Evolutionary conservation across 1,284 basidiomycete genomes (phyloP), one percentile per base, ranked within the genome.

Genomic region (Mixia osmundae): DNA sequence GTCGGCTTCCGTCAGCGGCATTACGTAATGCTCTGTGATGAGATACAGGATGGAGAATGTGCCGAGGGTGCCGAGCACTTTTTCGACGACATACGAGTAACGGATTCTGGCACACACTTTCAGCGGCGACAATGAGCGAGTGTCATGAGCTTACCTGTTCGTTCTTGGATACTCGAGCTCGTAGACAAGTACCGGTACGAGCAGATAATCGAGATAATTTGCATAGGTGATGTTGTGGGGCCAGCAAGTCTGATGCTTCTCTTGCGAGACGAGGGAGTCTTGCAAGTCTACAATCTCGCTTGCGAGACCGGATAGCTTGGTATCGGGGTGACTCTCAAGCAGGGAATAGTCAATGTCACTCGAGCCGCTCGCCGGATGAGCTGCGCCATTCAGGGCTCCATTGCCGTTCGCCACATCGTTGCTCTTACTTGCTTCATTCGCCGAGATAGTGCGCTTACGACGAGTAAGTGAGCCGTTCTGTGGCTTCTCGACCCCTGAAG

Each of bases 141-240:
- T 5, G 28, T 30, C 7, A 28, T 27, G 28, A 2, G 53, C 67
- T 37, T 49, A 78, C 76, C 63, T 61, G 19, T 77, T 69, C 1
- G 83, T 91, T 28, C 87, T 62, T 4, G 89, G 89, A 54, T 91
- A 97, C 54, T 91, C 85, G 34, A 97, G 64, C 53, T 95, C 80
- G 54, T 99, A 99, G 4, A 94, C 83, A 32, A 99, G 64, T 0
- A 83, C 82, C 8, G 91, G 89, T 31, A 85, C 73, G 34, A 89
- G 60, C 56, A 82, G 70, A 56, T 89, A 99, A 37, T 78, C 69
- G 31, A 69, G 67, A 53, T 91, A 97, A 57, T 87, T 78, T 51
- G 64, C 68, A 50, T 71, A 68, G 0, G 72, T 75, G 45, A 95
- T 67, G 53, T 89, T 95, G 33, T 72, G 61, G 0, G 89, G 89